A percentile compares a stretch with the other conserved stretches of the same genome.
These are phyloP conservation scores for Physcomitrium patens DNA, from an alignment of 225 moss, liverwort and hornwort genomes.

Conservation along the genomic window DNA sequence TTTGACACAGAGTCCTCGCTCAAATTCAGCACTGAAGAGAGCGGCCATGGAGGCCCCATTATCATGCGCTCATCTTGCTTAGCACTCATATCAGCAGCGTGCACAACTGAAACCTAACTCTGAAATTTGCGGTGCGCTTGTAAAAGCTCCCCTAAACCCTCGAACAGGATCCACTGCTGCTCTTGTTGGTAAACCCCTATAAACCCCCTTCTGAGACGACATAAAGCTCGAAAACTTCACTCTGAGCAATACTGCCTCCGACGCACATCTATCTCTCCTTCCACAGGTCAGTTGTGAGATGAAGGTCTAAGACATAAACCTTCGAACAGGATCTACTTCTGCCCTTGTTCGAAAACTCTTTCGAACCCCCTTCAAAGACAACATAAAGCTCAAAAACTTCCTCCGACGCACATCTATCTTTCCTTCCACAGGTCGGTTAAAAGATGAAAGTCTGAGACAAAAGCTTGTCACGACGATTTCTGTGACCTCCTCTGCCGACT, in stretches of 20 bases:
- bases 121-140: not conserved
- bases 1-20: constrained; percentile 17
- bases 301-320: not conserved
- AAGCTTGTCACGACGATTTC: not conserved
- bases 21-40: constrained; percentile 14
- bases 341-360: not conserved
- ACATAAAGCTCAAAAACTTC: not conserved
- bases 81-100: constrained; percentile 18
- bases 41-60: constrained; percentile 33
- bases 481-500: no score
- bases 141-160: constrained; percentile 8
- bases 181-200: not conserved
- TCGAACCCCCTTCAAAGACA: not conserved
- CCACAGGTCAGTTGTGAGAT: not conserved
- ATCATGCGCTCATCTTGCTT: constrained; percentile 20
- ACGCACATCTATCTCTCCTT: not conserved
- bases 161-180: not conserved
- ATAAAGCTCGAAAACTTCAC: not conserved
- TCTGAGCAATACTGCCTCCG: not conserved
- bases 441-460: no score
- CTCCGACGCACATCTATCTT: not conserved
- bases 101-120: not conserved
- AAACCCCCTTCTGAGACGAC: not conserved
- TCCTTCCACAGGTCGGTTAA: not conserved
- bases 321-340: not conserved